These are phyloP conservation scores for Rhododendron griersonianum DNA, from an alignment of 148 eudicot species.

Conservation along the genomic window DNA sequence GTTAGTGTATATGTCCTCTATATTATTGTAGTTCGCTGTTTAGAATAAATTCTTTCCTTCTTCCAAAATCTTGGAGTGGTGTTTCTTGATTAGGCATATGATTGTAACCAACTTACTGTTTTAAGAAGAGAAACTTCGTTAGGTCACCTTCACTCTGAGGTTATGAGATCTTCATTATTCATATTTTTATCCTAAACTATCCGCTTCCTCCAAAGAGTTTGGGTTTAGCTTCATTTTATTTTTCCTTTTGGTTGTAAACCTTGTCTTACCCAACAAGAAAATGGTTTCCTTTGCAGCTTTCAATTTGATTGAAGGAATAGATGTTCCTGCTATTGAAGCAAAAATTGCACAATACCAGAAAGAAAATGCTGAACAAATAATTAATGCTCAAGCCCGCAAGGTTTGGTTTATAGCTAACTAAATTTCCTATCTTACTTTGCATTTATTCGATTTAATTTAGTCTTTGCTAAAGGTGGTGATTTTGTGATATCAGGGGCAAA, in stretches of 20 bases:
- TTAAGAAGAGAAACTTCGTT: background rate
- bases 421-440: background rate
- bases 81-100: background rate
- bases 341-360: conserved; percentile 63
- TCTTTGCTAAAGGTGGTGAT: background rate
- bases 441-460: background rate
- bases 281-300: conserved; percentile 38
- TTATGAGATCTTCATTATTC: background rate
- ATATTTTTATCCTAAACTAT: background rate
- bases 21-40: background rate
- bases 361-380: conserved; percentile 88
- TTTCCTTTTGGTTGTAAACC: background rate
- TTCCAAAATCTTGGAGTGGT: background rate
- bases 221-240: background rate
- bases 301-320: conserved; percentile 74
- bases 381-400: conserved; percentile 89
- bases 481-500: background rate
- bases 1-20: conserved; percentile 20
- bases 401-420: conserved; percentile 24
- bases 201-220: background rate
- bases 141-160: background rate
- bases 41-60: background rate
- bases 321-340: conserved; percentile 78
- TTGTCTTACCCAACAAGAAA: background rate
- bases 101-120: background rate